Evolutionary conservation across 2,329 filamentous ascomycete species (phyloP).

Genomic region (Cytospora leucostoma): DNA sequence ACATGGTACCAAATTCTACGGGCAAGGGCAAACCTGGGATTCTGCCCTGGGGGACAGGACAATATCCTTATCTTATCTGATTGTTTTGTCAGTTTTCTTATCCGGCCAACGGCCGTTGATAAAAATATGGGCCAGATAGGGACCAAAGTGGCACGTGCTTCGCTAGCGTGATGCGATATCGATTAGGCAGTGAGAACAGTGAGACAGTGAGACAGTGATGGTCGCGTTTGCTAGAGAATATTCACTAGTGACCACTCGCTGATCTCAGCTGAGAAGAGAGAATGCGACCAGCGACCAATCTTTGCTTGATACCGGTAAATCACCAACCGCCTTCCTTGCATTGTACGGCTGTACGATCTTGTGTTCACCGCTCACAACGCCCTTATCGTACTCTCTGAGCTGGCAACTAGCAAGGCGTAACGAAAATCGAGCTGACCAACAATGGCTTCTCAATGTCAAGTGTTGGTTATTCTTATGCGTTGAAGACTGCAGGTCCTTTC

Average conservation of each 20-base stretch:
- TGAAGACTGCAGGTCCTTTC: neutral
- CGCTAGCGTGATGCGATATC: neutral
- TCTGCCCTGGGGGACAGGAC: too few species aligned
- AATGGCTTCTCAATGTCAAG: neutral
- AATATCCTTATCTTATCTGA: neutral
- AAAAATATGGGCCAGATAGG: neutral
- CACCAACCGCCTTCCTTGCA: too few species aligned
- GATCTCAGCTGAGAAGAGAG: neutral
- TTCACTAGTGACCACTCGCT: neutral
- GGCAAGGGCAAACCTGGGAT: too few species aligned
- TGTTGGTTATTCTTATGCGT: neutral
- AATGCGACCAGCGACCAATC: neutral
- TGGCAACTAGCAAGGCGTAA: neutral
- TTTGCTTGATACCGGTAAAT: neutral
- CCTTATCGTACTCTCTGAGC: too few species aligned
- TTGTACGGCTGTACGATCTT: too few species aligned
- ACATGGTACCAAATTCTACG: neutral
- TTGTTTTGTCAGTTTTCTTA: neutral
- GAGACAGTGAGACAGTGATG: neutral
- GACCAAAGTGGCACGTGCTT: neutral
- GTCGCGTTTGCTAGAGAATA: neutral
- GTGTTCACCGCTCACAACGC: too few species aligned
- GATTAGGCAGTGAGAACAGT: too few species aligned
- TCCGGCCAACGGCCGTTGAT: neutral
- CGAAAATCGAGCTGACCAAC: neutral